Conservation (phyloP, 495 filamentous ascomycete genomes). For the Hyaloscypha finlandica region DNA sequence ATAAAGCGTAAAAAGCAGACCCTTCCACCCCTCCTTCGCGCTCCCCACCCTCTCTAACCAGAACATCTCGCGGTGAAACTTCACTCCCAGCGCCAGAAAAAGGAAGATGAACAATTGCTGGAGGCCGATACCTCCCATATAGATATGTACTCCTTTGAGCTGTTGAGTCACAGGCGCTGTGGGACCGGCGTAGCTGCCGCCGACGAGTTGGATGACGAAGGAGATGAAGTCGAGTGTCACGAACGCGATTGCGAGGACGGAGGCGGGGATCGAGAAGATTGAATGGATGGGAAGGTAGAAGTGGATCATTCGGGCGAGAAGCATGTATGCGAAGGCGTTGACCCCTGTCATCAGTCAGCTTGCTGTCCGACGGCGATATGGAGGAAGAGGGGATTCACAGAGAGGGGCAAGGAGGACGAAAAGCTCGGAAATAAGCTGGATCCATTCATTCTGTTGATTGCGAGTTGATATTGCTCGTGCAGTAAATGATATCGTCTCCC, state of each 20-base stretch:
- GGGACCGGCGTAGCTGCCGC: conserved; percentile 44
- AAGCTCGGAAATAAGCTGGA: conserved; percentile 33
- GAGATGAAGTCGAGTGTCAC: conserved; percentile 60
- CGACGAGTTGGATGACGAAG: conserved; percentile 63
- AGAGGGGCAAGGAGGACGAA: conserved; percentile 45
- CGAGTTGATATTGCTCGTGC: conserved; percentile 37
- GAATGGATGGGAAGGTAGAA: conserved; percentile 51
- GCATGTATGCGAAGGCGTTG: conserved; percentile 69
- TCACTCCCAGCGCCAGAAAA: conserved; percentile 48
- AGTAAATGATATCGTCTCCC: conserved; percentile 41
- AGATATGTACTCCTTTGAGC: conserved; percentile 55
- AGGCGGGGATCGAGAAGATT: conserved; percentile 49
- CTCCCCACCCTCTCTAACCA: conserved; percentile 10
- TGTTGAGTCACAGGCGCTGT: conserved; percentile 25
- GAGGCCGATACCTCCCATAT: conserved; percentile 61
- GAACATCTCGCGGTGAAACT: conserved; percentile 47
- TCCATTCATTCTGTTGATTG: conserved; percentile 40
- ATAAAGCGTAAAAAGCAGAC: conserved; percentile 54
- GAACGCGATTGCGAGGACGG: conserved; percentile 52
- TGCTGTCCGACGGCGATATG: background rate
- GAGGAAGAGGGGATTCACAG: conserved; percentile 24
- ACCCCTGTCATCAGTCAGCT: conserved; percentile 34
- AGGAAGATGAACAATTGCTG: conserved; percentile 61
- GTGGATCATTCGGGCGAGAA: conserved; percentile 59
- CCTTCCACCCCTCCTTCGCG: conserved; percentile 40